phyloP scores from a whole-genome alignment of 352 stramenopile species.

The Aphanomyces astaci region DNA sequence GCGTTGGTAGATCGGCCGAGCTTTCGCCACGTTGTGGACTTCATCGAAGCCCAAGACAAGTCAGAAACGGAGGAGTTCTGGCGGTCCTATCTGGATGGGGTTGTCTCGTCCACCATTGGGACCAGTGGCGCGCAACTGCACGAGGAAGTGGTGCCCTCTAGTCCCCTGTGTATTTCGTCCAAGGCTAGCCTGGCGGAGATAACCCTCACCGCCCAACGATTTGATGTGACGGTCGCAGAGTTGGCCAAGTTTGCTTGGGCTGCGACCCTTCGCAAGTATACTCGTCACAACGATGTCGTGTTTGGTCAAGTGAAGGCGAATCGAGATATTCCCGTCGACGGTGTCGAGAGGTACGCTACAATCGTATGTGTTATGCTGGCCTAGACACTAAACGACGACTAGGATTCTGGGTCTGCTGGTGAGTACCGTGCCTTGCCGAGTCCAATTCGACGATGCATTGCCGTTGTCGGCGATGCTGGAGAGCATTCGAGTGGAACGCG shows the following conservation, averaged over 20 bases:
- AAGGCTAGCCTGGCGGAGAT: background rate
- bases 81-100: background rate
- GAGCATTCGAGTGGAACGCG: background rate
- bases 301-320: slow-evolving; percentile 6
- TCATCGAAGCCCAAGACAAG: background rate
- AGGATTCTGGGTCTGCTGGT: background rate
- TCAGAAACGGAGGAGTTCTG: background rate
- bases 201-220: background rate
- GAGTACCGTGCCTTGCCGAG: background rate
- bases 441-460: background rate
- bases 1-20: background rate
- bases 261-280: background rate
- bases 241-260: background rate
- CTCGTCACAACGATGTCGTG: background rate
- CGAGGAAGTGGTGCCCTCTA: no score
- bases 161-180: no score
- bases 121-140: no score
- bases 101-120: no score
- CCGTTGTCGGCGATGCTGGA: background rate
- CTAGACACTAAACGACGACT: no score
- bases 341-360: background rate
- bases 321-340: background rate
- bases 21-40: background rate
- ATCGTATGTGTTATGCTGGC: no score
- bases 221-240: background rate